phyloP scores from a whole-genome alignment of 345 rosid species.

The Salix purpurea region DNA sequence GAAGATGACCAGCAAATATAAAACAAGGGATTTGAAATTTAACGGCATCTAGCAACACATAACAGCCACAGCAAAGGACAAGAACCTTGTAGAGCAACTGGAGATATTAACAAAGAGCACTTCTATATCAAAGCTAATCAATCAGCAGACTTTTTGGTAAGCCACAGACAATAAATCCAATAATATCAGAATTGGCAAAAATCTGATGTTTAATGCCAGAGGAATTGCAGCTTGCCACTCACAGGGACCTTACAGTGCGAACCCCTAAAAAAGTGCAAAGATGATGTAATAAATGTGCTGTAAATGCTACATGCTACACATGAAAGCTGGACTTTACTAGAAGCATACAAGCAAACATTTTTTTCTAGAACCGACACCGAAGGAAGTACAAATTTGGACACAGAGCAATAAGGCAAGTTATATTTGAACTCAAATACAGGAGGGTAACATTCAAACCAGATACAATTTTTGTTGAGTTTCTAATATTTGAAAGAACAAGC shows the following conservation, averaged over 20 bases:
- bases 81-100: background rate
- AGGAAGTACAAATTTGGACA: background rate
- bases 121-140: background rate
- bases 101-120: background rate
- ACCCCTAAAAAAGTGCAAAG: background rate
- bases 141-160: background rate
- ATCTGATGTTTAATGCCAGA: background rate
- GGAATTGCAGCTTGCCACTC: background rate
- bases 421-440: background rate
- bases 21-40: background rate
- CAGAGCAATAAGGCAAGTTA: background rate
- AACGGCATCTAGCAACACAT: background rate
- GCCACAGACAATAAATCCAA: background rate
- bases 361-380: background rate
- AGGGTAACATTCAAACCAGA: background rate
- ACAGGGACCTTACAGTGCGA: background rate
- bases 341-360: background rate
- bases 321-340: background rate
- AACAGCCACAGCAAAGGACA: background rate
- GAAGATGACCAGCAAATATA: background rate
- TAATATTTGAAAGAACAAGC: background rate
- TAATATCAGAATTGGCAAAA: background rate
- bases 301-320: background rate
- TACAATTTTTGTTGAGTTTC: background rate
- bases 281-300: background rate